Base-by-base conservation (phyloP, 768 basidiomycete species). In the Gloeophyllum trabeum region DNA sequence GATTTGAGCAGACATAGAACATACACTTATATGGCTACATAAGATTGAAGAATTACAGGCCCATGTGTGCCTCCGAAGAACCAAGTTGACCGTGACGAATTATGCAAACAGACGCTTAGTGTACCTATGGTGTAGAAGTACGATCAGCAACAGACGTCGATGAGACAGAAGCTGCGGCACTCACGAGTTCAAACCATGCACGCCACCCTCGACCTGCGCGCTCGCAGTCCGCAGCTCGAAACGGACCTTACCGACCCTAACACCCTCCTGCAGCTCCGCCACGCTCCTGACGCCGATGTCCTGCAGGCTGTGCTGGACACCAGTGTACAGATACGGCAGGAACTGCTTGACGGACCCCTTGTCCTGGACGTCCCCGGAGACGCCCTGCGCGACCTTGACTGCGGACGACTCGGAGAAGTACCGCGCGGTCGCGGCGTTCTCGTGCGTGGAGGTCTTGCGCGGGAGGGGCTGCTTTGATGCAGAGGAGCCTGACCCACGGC, bases 311-410 rank as follows among this genome's bases (percentile, higher is more conserved):
- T 97, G 93, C 61, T 97, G 93, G 28, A 91, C 67, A 3, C 88
- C 88, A 3, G 74, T 71, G 43, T 84, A 63, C 25, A 91, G 64
- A 56, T 89, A 92, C 2, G 93, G 94, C 40, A 98, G 56, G 62
- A 98, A 98, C 41, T 85, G 83, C 65, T 79, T 82, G 51, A 97
- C 79, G 46, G 87, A 89, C 4, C 96, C 96, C 70, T 96, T 97
- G 63, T 99, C 94, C 61, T 89, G 86, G 7, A 98, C 94, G 53
- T 97, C 91, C 10, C 94, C 94, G 10, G 87, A 86, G 6, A 99
- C 94, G 46, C 91, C 91, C 60, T 93, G 89, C 1, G 93, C 94
- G 28, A 99, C 96, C 68, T 97, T 96, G 60, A 99, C 82, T 4
- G 81, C 72, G 39, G 89, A 90, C 44, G 76, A 75, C 64, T 96